A percentile compares a stretch with the other conserved stretches of the same genome.
Conservation (phyloP, 2,329 filamentous ascomycete genomes). For the Ceratocystis harringtonii region DNA sequence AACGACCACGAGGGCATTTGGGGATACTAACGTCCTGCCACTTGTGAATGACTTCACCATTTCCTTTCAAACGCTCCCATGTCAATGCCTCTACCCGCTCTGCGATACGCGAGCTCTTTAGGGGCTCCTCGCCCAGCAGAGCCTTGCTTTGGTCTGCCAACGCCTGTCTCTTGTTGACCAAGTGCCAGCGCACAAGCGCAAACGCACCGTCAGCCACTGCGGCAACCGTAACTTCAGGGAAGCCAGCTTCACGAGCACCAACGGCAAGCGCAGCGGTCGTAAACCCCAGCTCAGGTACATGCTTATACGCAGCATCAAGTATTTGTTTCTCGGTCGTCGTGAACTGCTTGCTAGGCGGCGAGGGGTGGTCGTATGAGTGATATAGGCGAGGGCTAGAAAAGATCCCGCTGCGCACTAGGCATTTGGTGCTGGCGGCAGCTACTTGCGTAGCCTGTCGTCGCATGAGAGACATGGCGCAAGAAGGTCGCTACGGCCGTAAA, state of each 20-base stretch:
- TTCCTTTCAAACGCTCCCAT: conserved; percentile 63
- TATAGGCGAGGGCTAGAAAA: conserved; percentile 32
- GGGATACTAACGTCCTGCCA: conserved; percentile 65
- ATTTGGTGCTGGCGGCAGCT: not conserved
- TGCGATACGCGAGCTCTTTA: conserved; percentile 33
- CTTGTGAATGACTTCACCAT: conserved; percentile 53
- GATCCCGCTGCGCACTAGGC: not conserved
- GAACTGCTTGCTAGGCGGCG: conserved; percentile 43
- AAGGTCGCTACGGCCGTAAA: too few relatives aligned
- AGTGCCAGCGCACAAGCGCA: conserved; percentile 65
- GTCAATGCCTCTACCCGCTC: conserved; percentile 55
- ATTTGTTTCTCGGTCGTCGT: conserved; percentile 56
- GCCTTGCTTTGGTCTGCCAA: conserved; percentile 32
- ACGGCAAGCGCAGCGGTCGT: conserved; percentile 55
- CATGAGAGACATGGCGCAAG: not conserved
- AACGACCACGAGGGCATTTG: not conserved
- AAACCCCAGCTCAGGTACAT: conserved; percentile 75
- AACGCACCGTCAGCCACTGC: conserved; percentile 68
- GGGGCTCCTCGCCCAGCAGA: conserved; percentile 27
- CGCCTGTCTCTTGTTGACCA: conserved; percentile 49
- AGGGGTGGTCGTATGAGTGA: conserved; percentile 57
- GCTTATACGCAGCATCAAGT: conserved; percentile 61
- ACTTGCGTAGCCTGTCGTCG: conserved; percentile 3
- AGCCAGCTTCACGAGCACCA: conserved; percentile 72
- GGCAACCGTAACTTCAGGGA: conserved; percentile 72